Base-by-base conservation (phyloP, 2,329 filamentous ascomycete genomes). In the Fusarium musae region DNA sequence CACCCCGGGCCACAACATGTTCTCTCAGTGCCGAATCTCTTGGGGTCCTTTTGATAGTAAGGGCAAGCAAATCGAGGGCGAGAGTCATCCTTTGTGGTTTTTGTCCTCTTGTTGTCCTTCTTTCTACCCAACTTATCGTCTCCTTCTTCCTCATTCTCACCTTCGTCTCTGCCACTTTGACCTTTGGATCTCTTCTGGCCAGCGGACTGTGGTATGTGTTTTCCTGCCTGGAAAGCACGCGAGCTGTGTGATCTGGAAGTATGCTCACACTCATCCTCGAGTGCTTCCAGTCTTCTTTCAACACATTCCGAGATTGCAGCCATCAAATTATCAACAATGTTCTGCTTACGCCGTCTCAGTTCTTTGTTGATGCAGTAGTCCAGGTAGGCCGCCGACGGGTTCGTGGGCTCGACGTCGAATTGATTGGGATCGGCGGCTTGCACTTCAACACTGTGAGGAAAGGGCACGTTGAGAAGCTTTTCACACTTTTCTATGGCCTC, bases 91-190 rank as follows among this genome's bases (percentile, higher is more conserved):
- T 80, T 78, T 46, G 75, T 82, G 42, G 75, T 83, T 69, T 80
- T 83, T 32, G 80, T 79, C 36, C 82, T 80, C 65, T 84, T 84
- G 57, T 74, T 82, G 3, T 79, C 78, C 50, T 73, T 73, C 32
- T 79, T 80, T 63, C 79, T 79, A n/a, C 79, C 78, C 13, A 34
- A 78, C 10, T 76, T 76, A 23, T 77, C 75, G 21, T 75, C 81
- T 21, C 75, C 79, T 10, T 77, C 80, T 15, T 77, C 79, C 30
- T 74, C 73, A 26, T 67, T 60, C n/a, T 80, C 75, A n/a, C 79
- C 78, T 11, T 78, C 80, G 49, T 79, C 77, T 28, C 63, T 50
- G n/a, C 70, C 67, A 9, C 66, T 63, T 30, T 72, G 59, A 2
- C 62, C 63, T 42, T 66, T 68, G 26, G 72, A 65, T 23, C 75